Percentiles rank a stretch among this genome's conserved stretches.
phyloP scores from a whole-genome alignment of 2,329 filamentous ascomycete species.

The Pseudogymnoascus sp. region DNA sequence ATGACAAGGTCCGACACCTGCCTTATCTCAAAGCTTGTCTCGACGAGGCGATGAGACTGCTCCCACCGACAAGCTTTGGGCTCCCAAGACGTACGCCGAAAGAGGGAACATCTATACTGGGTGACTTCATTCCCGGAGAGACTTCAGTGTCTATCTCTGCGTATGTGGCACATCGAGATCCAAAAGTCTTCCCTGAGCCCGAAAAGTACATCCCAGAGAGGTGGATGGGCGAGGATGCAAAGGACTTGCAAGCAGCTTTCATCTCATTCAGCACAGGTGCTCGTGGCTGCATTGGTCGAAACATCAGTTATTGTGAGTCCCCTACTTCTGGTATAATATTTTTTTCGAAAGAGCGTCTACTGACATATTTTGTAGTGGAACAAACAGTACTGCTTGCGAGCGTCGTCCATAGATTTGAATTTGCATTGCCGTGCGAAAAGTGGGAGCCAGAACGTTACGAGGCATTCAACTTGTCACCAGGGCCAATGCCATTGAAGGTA shows the following conservation, averaged over 20 bases:
- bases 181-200: conserved; percentile 31
- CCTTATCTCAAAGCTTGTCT: conserved; percentile 46
- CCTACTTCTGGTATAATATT: too few relatives aligned
- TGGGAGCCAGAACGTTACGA: conserved; percentile 26
- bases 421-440: conserved; percentile 27
- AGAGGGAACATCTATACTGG: conserved; percentile 37
- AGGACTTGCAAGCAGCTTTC: conserved; percentile 33
- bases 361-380: conserved; percentile 28
- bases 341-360: too few relatives aligned
- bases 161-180: conserved; percentile 34
- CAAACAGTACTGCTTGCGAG: conserved; percentile 39
- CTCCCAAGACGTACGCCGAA: conserved; percentile 39
- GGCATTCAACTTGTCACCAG: conserved; percentile 23
- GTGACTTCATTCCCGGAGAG: conserved; percentile 38
- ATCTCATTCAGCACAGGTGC: conserved; percentile 35
- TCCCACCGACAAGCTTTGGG: conserved; percentile 37
- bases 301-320: conserved; percentile 30
- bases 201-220: conserved; percentile 35
- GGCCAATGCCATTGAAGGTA: conserved; percentile 24
- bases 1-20: conserved; percentile 43
- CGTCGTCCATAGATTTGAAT: conserved; percentile 37
- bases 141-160: conserved; percentile 39
- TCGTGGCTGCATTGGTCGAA: conserved; percentile 35
- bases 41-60: conserved; percentile 42
- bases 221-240: conserved; percentile 36